Conservation (phyloP, 2,329 filamentous ascomycete genomes). For the Scortechinia acanthostroma region DNA sequence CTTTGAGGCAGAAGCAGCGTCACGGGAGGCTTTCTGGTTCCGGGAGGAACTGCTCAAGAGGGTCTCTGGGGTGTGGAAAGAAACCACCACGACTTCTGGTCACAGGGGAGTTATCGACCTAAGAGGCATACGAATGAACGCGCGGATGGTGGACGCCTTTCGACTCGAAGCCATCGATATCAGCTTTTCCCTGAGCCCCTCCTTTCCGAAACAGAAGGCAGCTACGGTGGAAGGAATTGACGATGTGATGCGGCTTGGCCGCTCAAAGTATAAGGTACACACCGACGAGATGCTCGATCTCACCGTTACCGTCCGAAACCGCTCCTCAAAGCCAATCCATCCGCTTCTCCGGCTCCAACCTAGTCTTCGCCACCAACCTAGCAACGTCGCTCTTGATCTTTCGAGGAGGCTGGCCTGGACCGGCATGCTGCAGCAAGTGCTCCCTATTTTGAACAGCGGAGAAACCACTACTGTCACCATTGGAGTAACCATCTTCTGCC, state of each 20-base stretch:
- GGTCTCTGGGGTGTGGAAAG: slow-evolving; percentile 40
- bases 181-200: slow-evolving; percentile 24
- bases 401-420: slow-evolving; percentile 44
- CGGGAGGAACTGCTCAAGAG: slow-evolving; percentile 42
- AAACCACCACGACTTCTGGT: too few relatives aligned
- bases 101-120: slow-evolving; percentile 43
- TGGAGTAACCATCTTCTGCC: slow-evolving; percentile 40
- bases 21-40: slow-evolving; percentile 51
- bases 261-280: slow-evolving; percentile 31
- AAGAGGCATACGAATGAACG: slow-evolving; percentile 36
- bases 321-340: slow-evolving; percentile 34
- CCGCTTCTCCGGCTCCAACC: slow-evolving; percentile 46
- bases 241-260: slow-evolving; percentile 26
- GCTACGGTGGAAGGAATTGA: background rate
- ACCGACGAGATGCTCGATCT: slow-evolving; percentile 41
- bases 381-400: slow-evolving; percentile 42
- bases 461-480: slow-evolving; percentile 30
- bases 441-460: slow-evolving; percentile 35
- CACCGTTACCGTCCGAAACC: slow-evolving; percentile 36
- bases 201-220: slow-evolving; percentile 9
- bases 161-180: slow-evolving; percentile 39
- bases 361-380: slow-evolving; percentile 39
- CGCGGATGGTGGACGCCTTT: slow-evolving; percentile 44
- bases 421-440: slow-evolving; percentile 41
- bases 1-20: slow-evolving; percentile 41